Evolutionary conservation across 441 rosid species (phyloP), one percentile per base, ranked within the genome.

Genomic region (Raphanus hybrid): DNA sequence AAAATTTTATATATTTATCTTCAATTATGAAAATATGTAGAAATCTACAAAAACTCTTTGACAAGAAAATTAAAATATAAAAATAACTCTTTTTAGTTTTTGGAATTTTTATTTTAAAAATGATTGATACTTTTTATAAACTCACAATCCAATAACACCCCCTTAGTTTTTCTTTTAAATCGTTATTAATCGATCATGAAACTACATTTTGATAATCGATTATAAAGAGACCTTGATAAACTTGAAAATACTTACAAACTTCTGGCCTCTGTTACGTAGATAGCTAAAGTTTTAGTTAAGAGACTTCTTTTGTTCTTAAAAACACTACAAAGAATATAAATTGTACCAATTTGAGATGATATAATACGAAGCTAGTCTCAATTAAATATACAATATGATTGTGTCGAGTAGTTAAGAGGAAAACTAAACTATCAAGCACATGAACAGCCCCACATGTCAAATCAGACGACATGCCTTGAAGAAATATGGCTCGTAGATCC

Each of bases 381-480:
- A 66, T 65, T 78, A 60, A 78, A 67, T 73, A 50, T 67, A 50
- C 63, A 67, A 72, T 61, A 78, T 78, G 78, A 78, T 73, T 62
- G 60, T 61, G 74, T 78, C 70, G 75, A 79, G 75, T 73, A 54
- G 71, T 73, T 69, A 63, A 50, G 35, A 68, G 70, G 59, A 59
- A 55, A 55, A 32, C 75, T 69, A 69, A 61, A 63, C 59, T 64
- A 79, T 74, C 71, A 78, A 78, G 67, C 82, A 69, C 71, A 74
- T 79, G 82, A 69, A 79, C 26, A 41, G 76, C 68, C 63, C 76
- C 76, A 77, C 81, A 77, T 77, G 80, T 77, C 76, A 74, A 64
- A 69, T 74, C 82, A 69, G 59, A 69, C 70, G 66, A 52, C 70
- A 67, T 70, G 71, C 64, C 68, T 78, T 64, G 76, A 67, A 43